A percentile compares a stretch with the other conserved stretches of the same genome.
These are phyloP conservation scores for Colletotrichum euphorbiae DNA, from an alignment of 2,329 filamentous ascomycete species.

Conservation along the genomic window DNA sequence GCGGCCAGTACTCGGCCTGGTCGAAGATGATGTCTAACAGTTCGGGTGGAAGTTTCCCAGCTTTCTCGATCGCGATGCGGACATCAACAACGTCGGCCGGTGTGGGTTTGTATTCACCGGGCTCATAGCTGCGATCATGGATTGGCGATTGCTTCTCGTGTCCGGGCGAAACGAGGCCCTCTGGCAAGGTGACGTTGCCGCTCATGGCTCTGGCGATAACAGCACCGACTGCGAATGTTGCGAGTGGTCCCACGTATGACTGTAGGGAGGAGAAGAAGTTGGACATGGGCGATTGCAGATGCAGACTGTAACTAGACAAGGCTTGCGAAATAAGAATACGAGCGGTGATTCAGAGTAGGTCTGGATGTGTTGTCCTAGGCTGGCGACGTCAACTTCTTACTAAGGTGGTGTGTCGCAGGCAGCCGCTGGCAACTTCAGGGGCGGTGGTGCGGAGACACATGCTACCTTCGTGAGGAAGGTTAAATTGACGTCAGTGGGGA, in stretches of 20 bases:
- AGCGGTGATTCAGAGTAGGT: not conserved
- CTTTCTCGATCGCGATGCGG: slow-evolving; percentile 59
- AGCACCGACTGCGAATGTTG: slow-evolving; percentile 22
- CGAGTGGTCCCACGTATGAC: slow-evolving; percentile 21
- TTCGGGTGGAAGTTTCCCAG: slow-evolving; percentile 62
- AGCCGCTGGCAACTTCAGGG: not conserved
- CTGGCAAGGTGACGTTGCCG: not conserved
- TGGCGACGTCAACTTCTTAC: slow-evolving; percentile 32
- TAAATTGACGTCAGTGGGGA: slow-evolving; percentile 39
- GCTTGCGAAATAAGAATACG: not conserved
- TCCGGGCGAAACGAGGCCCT: not conserved
- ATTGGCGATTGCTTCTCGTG: not conserved
- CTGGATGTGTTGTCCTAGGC: not conserved
- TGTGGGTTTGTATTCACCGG: slow-evolving; percentile 48
- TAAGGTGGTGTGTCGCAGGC: too few species aligned
- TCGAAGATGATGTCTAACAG: slow-evolving; percentile 68
- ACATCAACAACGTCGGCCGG: slow-evolving; percentile 62
- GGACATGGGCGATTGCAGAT: not conserved
- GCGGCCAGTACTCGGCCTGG: slow-evolving; percentile 72
- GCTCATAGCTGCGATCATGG: not conserved
- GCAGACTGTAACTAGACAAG: not conserved
- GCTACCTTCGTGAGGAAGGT: slow-evolving; percentile 8
- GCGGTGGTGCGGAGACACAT: not conserved
- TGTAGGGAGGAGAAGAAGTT: slow-evolving; percentile 25
- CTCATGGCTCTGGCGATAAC: slow-evolving; percentile 18